phyloP scores from a whole-genome alignment of 2,329 filamentous ascomycete genomes.

The Hortaea werneckii region DNA sequence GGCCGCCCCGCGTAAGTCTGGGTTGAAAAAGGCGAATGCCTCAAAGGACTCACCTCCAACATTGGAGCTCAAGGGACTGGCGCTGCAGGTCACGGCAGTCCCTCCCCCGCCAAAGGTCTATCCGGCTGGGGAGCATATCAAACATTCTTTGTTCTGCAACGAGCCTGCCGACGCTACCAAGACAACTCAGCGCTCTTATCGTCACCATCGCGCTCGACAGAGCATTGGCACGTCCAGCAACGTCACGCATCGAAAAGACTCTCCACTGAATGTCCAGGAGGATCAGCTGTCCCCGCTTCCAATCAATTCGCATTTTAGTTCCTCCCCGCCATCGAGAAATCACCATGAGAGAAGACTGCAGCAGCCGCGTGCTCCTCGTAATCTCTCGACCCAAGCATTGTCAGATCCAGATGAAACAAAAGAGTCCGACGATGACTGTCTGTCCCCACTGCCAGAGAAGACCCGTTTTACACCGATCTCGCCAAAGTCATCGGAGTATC shows the following conservation, averaged over 20 bases:
- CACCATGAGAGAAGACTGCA: constrained; percentile 8
- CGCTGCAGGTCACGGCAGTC: constrained; percentile 14
- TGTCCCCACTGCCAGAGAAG: constrained; percentile 17
- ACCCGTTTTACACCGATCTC: constrained; percentile 10
- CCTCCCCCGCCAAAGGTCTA: constrained; percentile 7
- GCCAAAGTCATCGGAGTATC: constrained; percentile 8
- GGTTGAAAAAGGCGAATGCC: constrained; percentile 9
- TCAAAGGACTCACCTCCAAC: background rate
- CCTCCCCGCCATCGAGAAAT: constrained; percentile 8
- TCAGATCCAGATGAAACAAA: background rate
- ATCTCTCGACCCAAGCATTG: constrained; percentile 1
- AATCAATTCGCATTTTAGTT: constrained; percentile 14
- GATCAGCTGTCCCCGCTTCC: constrained; percentile 19
- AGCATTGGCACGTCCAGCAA: too few relatives aligned
- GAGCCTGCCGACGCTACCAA: constrained; percentile 4
- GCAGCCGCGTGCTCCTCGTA: constrained; percentile 2
- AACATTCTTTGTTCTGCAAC: constrained; percentile 22
- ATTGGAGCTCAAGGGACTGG: constrained; percentile 17
- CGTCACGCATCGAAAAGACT: too few relatives aligned
- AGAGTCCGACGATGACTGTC: constrained; percentile 8
- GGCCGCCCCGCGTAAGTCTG: constrained; percentile 10
- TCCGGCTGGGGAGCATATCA: constrained; percentile 15
- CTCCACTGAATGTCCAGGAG: constrained; percentile 4
- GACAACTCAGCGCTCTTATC: background rate
- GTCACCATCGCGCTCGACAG: too few relatives aligned